These are phyloP conservation scores for Trichophyton verrucosum DNA, from an alignment of 2,329 filamentous ascomycete genomes.

Conservation along the genomic window DNA sequence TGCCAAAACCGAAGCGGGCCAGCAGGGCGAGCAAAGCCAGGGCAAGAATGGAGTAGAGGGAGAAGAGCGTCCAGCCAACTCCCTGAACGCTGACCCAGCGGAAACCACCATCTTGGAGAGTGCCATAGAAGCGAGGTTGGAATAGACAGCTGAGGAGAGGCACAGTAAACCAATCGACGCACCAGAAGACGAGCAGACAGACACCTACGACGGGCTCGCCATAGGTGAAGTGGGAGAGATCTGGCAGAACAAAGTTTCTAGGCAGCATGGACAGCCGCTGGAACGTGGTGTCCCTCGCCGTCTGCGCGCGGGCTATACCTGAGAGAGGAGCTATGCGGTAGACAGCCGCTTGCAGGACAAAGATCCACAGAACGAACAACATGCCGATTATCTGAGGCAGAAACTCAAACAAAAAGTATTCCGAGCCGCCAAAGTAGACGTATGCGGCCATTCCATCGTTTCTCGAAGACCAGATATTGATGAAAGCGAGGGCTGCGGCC, in stretches of 20 bases:
- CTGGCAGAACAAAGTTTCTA: constrained; percentile 56
- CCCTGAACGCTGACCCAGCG: constrained; percentile 68
- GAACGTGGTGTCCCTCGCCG: constrained; percentile 44
- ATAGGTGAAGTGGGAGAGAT: constrained; percentile 53
- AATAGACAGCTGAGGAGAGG: constrained; percentile 72
- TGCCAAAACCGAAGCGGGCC: constrained; percentile 50
- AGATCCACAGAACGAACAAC: constrained; percentile 60
- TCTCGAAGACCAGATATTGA: constrained; percentile 53
- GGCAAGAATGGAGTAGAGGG: constrained; percentile 57
- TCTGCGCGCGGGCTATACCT: constrained; percentile 45
- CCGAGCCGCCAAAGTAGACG: constrained; percentile 52
- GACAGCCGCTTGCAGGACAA: constrained; percentile 61
- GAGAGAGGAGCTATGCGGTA: constrained; percentile 66
- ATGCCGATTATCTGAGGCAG: constrained; percentile 67
- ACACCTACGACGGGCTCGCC: constrained; percentile 56
- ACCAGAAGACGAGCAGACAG: constrained; percentile 59
- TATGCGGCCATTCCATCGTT: constrained; percentile 58
- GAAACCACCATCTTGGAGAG: constrained; percentile 50
- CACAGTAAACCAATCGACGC: constrained; percentile 59
- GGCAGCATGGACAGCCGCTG: constrained; percentile 49
- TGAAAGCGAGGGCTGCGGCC: constrained; percentile 59
- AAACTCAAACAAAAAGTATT: constrained; percentile 79
- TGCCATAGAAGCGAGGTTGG: constrained; percentile 50
- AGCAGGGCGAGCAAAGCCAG: constrained; percentile 47
- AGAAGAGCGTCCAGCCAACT: constrained; percentile 65